phyloP scores from a whole-genome alignment of 2,329 filamentous ascomycete species.

The Meredithiella fracta region DNA sequence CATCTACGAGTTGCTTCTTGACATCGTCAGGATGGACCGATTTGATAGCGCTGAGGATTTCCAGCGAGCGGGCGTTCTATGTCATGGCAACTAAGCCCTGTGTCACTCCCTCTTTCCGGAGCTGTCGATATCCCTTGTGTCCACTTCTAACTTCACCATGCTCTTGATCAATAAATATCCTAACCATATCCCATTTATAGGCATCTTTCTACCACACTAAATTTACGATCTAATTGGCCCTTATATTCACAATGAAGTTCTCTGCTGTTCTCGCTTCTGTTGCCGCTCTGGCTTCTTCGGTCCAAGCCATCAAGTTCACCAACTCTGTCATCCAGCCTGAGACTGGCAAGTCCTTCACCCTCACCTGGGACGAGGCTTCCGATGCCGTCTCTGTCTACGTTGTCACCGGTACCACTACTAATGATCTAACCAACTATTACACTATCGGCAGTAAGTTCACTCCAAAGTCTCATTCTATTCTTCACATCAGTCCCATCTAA shows the following conservation, averaged over 20 bases:
- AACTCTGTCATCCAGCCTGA: slow-evolving; percentile 35
- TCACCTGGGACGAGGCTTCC: slow-evolving; percentile 34
- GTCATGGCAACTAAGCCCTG: neutral
- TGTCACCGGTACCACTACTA: slow-evolving; percentile 32
- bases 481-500: neutral
- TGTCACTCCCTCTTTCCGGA: neutral
- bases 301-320: slow-evolving; percentile 24
- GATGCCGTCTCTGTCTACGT: slow-evolving; percentile 35
- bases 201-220: slow-evolving; percentile 2
- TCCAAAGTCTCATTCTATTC: neutral
- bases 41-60: neutral
- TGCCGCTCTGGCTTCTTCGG: slow-evolving; percentile 33
- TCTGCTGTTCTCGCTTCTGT: slow-evolving; percentile 32
- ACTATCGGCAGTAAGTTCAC: slow-evolving; percentile 34
- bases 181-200: neutral
- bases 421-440: slow-evolving; percentile 26
- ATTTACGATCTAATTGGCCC: slow-evolving; percentile 2
- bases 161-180: neutral
- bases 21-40: neutral
- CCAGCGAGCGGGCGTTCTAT: neutral
- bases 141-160: neutral
- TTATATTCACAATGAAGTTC: slow-evolving; percentile 36
- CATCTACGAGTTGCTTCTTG: neutral
- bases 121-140: neutral
- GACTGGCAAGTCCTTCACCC: slow-evolving; percentile 32